Conservation (phyloP, 192 early-diverging fungal species). For the Rhizophagus sp. region DNA sequence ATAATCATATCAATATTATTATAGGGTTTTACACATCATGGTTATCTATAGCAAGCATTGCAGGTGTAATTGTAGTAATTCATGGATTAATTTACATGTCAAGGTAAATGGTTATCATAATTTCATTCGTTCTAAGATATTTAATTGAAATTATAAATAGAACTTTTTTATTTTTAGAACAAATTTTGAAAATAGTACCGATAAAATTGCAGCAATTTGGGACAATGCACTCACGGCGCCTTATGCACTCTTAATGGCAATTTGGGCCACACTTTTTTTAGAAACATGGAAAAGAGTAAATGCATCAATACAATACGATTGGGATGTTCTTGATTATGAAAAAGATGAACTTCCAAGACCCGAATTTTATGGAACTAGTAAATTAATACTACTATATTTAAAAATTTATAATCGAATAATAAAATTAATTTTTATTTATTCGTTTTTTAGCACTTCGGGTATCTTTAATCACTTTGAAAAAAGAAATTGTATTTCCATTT, state of each 20-base stretch:
- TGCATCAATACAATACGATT: slow-evolving; percentile 48
- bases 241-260: slow-evolving; percentile 59
- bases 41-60: slow-evolving; percentile 48
- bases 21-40: slow-evolving; percentile 62
- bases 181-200: too few relatives aligned
- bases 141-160: not conserved
- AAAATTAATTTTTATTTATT: not conserved
- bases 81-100: slow-evolving; percentile 43
- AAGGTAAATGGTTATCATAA: not conserved
- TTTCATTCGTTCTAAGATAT: not conserved
- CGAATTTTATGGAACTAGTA: slow-evolving; percentile 57
- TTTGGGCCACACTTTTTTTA: slow-evolving; percentile 63
- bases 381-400: not conserved
- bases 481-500: slow-evolving; percentile 49
- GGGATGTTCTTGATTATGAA: slow-evolving; percentile 58
- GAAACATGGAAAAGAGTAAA: slow-evolving; percentile 65
- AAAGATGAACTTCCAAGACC: slow-evolving; percentile 55
- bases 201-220: slow-evolving; percentile 41
- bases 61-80: slow-evolving; percentile 53
- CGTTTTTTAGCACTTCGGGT: slow-evolving; percentile 31
- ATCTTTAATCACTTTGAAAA: slow-evolving; percentile 56
- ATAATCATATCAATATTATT: not conserved
- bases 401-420: not conserved
- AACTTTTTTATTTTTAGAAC: not conserved
- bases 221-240: slow-evolving; percentile 60